These are phyloP conservation scores for Drechslerella coelobrocha DNA, from an alignment of 2,329 filamentous ascomycete genomes.

Conservation along the genomic window DNA sequence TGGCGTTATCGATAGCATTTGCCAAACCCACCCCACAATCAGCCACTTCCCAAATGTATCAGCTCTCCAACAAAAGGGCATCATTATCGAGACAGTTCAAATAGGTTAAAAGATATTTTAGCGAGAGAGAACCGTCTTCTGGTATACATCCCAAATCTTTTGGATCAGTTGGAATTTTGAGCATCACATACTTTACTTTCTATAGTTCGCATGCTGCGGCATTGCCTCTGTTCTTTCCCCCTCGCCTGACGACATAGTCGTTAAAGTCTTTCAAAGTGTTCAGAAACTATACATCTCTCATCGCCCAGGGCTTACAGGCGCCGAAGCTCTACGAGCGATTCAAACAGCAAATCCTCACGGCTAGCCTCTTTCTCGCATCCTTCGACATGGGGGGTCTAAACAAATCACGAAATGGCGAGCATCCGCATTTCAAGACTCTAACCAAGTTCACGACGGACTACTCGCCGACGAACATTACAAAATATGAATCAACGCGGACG, in stretches of 20 bases:
- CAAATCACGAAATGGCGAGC: conserved; percentile 13
- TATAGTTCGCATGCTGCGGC: too few species aligned
- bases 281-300: conserved; percentile 35
- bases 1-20: conserved; percentile 1
- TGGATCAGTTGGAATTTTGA: too few species aligned
- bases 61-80: too few species aligned
- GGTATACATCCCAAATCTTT: too few species aligned
- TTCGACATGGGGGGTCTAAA: conserved; percentile 31
- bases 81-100: too few species aligned
- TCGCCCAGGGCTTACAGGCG: conserved; percentile 38
- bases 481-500: conserved; percentile 93
- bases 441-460: conserved; percentile 90
- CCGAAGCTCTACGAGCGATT: conserved; percentile 40
- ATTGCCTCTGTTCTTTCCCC: too few species aligned
- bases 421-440: conserved; percentile 75
- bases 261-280: conserved; percentile 24
- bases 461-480: conserved; percentile 83
- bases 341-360: conserved; percentile 21
- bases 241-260: not conserved
- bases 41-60: not conserved
- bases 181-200: too few species aligned
- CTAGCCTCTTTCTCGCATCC: conserved; percentile 25
- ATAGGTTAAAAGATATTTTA: too few species aligned
- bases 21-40: conserved; percentile 7
- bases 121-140: too few species aligned